Conservation (phyloP, 73 alveolate species). For the Tetrahymena borealis region DNA sequence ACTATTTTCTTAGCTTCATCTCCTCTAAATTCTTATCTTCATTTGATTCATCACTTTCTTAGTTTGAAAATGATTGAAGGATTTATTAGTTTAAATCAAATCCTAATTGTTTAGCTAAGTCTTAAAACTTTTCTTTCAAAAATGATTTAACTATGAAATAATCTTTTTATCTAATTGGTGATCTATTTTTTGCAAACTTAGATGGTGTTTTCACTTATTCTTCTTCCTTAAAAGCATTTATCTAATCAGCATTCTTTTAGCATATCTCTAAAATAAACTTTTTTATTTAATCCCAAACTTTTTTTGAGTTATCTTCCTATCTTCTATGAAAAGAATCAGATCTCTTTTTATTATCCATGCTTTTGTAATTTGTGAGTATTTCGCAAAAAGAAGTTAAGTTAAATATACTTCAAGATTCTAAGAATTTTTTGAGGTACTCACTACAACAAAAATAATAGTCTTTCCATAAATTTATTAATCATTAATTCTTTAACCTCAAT, state of each 20-base stretch:
- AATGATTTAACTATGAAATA: neutral
- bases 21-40: too few species aligned
- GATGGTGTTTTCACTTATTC: neutral
- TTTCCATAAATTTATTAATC: too few species aligned
- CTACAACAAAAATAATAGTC: too few species aligned
- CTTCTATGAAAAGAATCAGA: neutral
- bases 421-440: too few species aligned
- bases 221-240: neutral
- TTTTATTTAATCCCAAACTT: neutral
- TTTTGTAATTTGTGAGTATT: too few species aligned
- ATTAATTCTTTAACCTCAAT: too few species aligned
- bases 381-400: too few species aligned
- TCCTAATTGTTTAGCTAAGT: neutral
- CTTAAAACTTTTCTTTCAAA: neutral
- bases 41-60: neutral
- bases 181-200: neutral
- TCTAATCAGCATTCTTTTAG: neutral
- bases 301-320: neutral
- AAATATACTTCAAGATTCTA: too few species aligned
- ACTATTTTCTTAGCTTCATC: neutral
- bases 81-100: neutral
- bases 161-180: neutral
- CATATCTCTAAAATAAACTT: neutral
- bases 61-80: neutral
- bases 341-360: neutral